These are phyloP conservation scores for Tetrahymena elliotti DNA, from an alignment of 73 alveolate genomes.

Conservation along the genomic window DNA sequence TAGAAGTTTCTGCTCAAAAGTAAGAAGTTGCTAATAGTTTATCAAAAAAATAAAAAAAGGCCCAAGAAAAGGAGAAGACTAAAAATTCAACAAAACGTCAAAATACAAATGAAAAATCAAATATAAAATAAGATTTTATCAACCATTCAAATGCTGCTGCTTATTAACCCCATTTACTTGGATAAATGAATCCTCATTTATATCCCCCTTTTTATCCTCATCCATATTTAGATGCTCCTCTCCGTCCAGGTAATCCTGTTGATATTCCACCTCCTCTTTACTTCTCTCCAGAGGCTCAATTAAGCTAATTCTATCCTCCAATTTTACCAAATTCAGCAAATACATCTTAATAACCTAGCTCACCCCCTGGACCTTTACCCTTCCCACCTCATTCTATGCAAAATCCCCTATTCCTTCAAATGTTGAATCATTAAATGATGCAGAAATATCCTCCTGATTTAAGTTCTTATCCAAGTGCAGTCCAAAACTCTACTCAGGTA, in stretches of 20 bases:
- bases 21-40: not conserved
- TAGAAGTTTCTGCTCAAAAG: not conserved
- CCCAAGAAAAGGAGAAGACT: not conserved
- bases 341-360: not conserved
- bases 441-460: not conserved
- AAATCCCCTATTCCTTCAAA: not conserved
- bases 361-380: not conserved
- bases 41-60: not conserved
- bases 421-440: not conserved
- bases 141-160: not conserved
- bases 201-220: not conserved
- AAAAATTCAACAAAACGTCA: not conserved
- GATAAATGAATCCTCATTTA: not conserved
- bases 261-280: not conserved
- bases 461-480: not conserved
- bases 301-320: not conserved
- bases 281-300: not conserved
- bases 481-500: not conserved
- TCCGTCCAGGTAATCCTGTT: not conserved
- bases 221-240: not conserved
- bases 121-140: not conserved
- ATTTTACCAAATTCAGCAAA: not conserved
- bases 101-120: not conserved
- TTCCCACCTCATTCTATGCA: not conserved
- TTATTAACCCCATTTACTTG: not conserved